Evolutionary conservation across 306 rosid genomes (phyloP).

Genomic region (Pachyrhizus erosus): DNA sequence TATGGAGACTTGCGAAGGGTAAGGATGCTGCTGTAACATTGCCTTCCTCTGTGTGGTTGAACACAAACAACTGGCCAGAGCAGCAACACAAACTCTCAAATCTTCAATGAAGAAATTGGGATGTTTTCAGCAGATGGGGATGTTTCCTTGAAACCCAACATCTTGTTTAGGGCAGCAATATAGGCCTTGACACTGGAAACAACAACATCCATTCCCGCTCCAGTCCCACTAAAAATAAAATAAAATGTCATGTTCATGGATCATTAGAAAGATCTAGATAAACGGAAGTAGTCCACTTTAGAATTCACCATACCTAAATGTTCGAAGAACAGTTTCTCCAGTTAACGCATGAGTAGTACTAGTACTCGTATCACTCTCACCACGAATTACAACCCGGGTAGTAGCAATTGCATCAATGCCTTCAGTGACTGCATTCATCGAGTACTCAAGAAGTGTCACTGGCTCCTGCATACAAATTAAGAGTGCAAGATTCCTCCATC

Average conservation of each 20-base stretch:
- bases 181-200: conserved; percentile 98
- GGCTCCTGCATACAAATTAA: conserved; percentile 70
- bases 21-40: not conserved
- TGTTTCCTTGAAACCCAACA: conserved; percentile 72
- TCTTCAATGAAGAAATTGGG: conserved; percentile 45
- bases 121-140: conserved; percentile 45
- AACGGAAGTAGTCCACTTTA: conserved; percentile 14
- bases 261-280: conserved; percentile 35
- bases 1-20: conserved; percentile 21
- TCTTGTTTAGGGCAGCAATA: conserved; percentile 82
- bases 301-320: conserved; percentile 67
- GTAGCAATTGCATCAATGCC: conserved; percentile 99
- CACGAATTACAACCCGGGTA: conserved; percentile 82
- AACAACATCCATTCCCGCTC: conserved; percentile 94
- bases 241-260: not conserved
- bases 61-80: not conserved
- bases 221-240: conserved; percentile 67
- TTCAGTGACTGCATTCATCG: conserved; percentile 86
- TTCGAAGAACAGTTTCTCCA: conserved; percentile 72
- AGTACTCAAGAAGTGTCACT: conserved; percentile 83
- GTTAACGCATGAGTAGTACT: conserved; percentile 57
- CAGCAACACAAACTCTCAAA: conserved; percentile 4
- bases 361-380: conserved; percentile 43
- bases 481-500: conserved; percentile 17
- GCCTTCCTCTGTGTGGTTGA: conserved; percentile 22